Percentiles rank a stretch among this genome's conserved stretches.
Conservation (phyloP, 2,329 filamentous ascomycete species). For the Exutisphaerella laricina region DNA sequence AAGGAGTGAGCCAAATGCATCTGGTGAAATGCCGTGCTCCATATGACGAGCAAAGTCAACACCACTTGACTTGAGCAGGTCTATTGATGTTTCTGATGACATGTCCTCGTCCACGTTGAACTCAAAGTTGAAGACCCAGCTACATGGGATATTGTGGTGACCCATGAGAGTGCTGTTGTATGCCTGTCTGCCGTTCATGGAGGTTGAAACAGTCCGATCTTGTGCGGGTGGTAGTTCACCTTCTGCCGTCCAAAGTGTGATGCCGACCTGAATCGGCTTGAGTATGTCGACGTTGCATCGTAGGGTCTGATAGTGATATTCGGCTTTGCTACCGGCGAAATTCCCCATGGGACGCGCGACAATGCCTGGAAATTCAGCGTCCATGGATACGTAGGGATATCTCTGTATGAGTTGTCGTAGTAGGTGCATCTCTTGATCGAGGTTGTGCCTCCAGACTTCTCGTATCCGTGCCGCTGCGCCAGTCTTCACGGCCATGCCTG, state of each 20-base stretch:
- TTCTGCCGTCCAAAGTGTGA: slow-evolving; percentile 86
- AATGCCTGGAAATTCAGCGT: slow-evolving; percentile 97
- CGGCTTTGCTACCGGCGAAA: slow-evolving; percentile 81
- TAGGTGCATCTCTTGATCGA: slow-evolving; percentile 83
- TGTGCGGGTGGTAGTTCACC: slow-evolving; percentile 78
- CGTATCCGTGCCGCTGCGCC: slow-evolving; percentile 74
- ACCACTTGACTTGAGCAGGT: slow-evolving; percentile 83
- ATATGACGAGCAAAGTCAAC: slow-evolving; percentile 83
- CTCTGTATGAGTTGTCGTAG: slow-evolving; percentile 78
- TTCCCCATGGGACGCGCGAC: slow-evolving; percentile 91
- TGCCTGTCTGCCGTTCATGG: slow-evolving; percentile 32
- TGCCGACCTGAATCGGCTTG: slow-evolving; percentile 94
- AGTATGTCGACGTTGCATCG: slow-evolving; percentile 96
- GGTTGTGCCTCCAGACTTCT: slow-evolving; percentile 91
- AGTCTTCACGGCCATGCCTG: slow-evolving; percentile 46
- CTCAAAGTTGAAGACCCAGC: slow-evolving; percentile 99
- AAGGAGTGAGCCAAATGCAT: slow-evolving; percentile 80
- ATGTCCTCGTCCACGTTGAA: slow-evolving; percentile 94
- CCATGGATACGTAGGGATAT: slow-evolving; percentile 97
- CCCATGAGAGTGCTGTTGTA: slow-evolving; percentile 38
- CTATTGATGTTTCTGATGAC: slow-evolving; percentile 94
- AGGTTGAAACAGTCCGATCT: slow-evolving; percentile 43
- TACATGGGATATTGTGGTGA: slow-evolving; percentile 62
- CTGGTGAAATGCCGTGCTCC: slow-evolving; percentile 82
- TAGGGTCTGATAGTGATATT: slow-evolving; percentile 97